Evolutionary conservation across 2,329 filamentous ascomycete species (phyloP).

Genomic region (Alternaria hordeiaustralica): DNA sequence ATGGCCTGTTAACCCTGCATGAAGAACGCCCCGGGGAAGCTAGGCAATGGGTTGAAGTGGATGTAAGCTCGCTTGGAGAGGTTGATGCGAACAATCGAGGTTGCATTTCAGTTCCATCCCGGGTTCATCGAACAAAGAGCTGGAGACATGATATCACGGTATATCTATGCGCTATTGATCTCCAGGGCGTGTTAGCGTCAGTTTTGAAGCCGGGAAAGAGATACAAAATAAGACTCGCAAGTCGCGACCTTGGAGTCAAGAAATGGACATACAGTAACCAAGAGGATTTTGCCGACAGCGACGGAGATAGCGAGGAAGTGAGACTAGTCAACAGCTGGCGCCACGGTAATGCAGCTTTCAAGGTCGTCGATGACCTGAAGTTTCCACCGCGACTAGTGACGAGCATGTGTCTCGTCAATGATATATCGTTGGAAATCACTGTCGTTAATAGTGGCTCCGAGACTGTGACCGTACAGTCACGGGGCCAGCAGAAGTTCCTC

Average conservation of each 20-base stretch:
- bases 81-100: not conserved
- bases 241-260: not conserved
- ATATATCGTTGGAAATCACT: not conserved
- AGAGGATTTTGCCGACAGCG: not conserved
- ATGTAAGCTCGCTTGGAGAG: not conserved
- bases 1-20: not conserved
- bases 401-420: not conserved
- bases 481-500: not conserved
- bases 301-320: not conserved
- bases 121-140: not conserved
- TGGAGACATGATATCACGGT: not conserved
- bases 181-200: not conserved
- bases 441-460: not conserved
- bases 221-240: not conserved
- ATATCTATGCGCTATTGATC: not conserved
- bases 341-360: not conserved
- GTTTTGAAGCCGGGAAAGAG: not conserved
- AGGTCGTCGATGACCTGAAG: not conserved
- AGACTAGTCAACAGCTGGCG: conserved; percentile 5
- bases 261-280: not conserved
- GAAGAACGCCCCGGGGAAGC: not conserved
- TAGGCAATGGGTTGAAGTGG: not conserved
- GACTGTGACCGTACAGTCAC: not conserved
- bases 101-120: conserved; percentile 1
- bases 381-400: not conserved